These are phyloP conservation scores for Quillaja saponaria DNA, from an alignment of 306 rosid genomes.

Conservation along the genomic window DNA sequence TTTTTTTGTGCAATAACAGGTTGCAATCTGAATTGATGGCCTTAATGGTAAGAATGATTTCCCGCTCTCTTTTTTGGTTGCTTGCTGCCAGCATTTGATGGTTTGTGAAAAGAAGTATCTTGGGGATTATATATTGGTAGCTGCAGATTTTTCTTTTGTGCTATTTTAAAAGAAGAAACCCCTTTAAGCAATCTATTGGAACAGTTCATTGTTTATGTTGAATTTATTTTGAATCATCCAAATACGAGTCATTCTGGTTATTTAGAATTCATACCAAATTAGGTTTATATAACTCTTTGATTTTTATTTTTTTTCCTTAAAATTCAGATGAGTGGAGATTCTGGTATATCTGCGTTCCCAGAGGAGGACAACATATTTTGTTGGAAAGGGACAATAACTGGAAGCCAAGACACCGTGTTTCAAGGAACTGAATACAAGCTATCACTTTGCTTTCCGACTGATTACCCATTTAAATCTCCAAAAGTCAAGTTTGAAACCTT, in stretches of 20 bases:
- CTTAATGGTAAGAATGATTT: slow-evolving; percentile 66
- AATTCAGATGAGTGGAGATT: slow-evolving; percentile 85
- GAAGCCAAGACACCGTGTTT: slow-evolving; percentile 91
- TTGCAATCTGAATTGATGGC: slow-evolving; percentile 96
- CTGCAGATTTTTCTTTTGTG: background rate
- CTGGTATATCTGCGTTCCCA: slow-evolving; percentile 90
- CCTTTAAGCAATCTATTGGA: too few relatives aligned
- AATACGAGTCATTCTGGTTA: background rate
- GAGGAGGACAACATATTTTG: slow-evolving; percentile 92
- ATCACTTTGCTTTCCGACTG: slow-evolving; percentile 76
- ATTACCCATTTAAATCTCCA: slow-evolving; percentile 93
- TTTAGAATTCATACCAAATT: background rate
- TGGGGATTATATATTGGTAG: background rate
- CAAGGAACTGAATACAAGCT: slow-evolving; percentile 88
- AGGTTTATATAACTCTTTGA: background rate
- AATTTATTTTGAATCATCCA: background rate
- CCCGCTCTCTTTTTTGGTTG: background rate
- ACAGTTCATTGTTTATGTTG: too few relatives aligned
- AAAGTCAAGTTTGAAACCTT: slow-evolving; percentile 85
- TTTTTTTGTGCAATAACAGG: slow-evolving; percentile 50
- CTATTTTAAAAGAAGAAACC: background rate
- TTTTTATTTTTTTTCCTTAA: background rate
- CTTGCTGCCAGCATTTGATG: background rate
- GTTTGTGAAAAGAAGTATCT: background rate
- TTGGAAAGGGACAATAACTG: slow-evolving; percentile 94